phyloP scores from a whole-genome alignment of 1,284 basidiomycete genomes.

The Wallemia hederae region DNA sequence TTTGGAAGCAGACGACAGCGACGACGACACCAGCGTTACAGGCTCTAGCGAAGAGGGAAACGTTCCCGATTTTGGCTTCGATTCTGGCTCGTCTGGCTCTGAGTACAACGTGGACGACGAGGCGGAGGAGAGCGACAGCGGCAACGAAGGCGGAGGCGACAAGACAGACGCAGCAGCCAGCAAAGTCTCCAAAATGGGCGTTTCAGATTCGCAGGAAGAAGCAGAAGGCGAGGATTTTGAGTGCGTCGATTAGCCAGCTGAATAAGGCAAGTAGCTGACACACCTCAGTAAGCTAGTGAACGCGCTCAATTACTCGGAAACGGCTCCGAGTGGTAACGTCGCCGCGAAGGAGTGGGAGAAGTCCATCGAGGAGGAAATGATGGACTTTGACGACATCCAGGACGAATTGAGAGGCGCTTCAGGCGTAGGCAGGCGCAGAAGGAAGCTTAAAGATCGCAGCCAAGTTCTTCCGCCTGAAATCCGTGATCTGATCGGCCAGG shows the following conservation, averaged over 20 bases:
- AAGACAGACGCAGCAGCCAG: background rate
- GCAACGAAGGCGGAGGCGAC: background rate
- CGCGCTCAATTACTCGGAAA: background rate
- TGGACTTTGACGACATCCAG: slow-evolving; percentile 30
- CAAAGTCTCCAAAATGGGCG: background rate
- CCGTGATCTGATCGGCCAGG: slow-evolving; percentile 45
- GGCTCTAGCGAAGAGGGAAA: background rate
- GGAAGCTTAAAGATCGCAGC: slow-evolving; percentile 20
- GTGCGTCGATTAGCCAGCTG: background rate
- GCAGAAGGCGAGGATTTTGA: background rate
- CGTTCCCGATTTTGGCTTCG: background rate
- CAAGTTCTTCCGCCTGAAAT: slow-evolving; percentile 43
- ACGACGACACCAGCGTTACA: background rate
- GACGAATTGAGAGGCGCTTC: slow-evolving; percentile 38
- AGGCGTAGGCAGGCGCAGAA: slow-evolving; percentile 30
- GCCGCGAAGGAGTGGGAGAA: slow-evolving; percentile 27
- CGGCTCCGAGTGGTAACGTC: background rate
- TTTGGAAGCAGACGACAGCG: background rate
- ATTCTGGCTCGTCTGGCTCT: background rate
- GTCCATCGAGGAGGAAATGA: slow-evolving; percentile 25
- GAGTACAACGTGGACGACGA: background rate
- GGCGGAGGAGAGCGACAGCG: background rate
- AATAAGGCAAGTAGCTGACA: background rate
- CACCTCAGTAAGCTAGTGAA: background rate
- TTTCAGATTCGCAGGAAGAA: background rate